Percentiles rank a stretch among this genome's conserved stretches.
Conservation (phyloP, 257 asterid genomes). For the Mentha longifolia region DNA sequence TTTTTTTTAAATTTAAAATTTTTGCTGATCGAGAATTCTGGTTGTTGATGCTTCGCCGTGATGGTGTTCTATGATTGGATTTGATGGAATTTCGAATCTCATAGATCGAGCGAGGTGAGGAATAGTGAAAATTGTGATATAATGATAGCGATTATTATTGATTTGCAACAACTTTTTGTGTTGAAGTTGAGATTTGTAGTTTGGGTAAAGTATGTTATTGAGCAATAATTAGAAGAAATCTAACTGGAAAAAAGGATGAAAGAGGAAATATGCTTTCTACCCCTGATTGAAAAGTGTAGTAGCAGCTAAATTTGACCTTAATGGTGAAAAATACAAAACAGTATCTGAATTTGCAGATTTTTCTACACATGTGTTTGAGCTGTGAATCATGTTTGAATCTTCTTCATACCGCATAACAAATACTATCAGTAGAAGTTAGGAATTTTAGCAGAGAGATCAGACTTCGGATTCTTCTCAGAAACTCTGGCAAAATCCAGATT, state of each 20-base stretch:
- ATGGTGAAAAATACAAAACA: conserved; percentile 21
- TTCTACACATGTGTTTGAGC: conserved; percentile 18
- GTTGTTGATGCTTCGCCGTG: conserved; percentile 9
- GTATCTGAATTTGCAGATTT: conserved; percentile 23
- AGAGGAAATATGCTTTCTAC: neutral
- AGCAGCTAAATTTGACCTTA: conserved; percentile 45
- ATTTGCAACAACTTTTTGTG: conserved; percentile 4
- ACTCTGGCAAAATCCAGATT: neutral
- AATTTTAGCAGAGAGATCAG: conserved; percentile 33
- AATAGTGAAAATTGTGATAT: too few relatives aligned
- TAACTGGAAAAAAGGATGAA: conserved; percentile 5
- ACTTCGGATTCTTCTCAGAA: neutral
- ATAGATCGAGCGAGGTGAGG: conserved; percentile 33
- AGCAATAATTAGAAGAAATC: conserved; percentile 21
- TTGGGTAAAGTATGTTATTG: conserved; percentile 24
- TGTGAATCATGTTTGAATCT: conserved; percentile 18
- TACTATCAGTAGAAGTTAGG: neutral
- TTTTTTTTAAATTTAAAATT: neutral
- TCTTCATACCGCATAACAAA: conserved; percentile 1
- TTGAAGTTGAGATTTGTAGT: conserved; percentile 33
- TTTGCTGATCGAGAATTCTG: conserved; percentile 30
- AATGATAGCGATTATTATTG: conserved; percentile 11
- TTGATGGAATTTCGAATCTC: conserved; percentile 20
- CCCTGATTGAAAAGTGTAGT: conserved; percentile 3
- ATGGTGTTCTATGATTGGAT: neutral